Percentiles rank a stretch among this genome's conserved stretches.
phyloP scores from a whole-genome alignment of 768 basidiomycete genomes.

The Macrolepiota fuliginosa region DNA sequence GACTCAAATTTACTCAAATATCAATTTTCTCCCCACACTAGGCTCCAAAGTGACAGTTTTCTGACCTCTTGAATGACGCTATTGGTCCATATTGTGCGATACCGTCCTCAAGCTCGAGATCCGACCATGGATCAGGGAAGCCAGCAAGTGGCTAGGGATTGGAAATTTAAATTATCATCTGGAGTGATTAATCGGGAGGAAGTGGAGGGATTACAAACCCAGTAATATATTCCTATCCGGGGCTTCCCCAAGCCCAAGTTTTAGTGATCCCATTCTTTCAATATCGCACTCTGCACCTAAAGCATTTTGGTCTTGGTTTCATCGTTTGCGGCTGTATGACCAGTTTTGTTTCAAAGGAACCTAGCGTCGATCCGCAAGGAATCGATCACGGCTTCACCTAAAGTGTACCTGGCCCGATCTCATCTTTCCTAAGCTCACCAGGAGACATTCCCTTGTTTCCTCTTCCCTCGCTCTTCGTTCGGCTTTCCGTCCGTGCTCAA shows the following conservation, averaged over 20 bases:
- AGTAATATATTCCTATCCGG: background rate
- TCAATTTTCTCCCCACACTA: background rate
- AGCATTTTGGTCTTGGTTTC: background rate
- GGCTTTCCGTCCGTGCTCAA: background rate
- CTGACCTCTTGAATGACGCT: background rate
- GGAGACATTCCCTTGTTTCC: background rate
- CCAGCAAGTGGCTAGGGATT: background rate
- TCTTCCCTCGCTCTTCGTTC: background rate
- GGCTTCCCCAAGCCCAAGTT: background rate
- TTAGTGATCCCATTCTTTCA: background rate
- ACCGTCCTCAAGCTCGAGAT: background rate
- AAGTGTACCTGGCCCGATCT: conserved; percentile 2
- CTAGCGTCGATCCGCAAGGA: background rate
- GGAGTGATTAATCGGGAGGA: background rate
- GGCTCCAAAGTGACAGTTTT: background rate
- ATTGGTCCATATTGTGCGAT: background rate
- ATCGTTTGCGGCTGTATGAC: background rate
- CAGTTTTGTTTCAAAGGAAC: background rate
- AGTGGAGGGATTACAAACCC: background rate
- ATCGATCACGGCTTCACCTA: background rate
- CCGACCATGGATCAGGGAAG: background rate
- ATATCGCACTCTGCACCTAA: background rate
- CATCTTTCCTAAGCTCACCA: background rate
- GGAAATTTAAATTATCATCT: background rate
- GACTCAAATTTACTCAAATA: background rate